Base-by-base conservation (phyloP, 257 asterid genomes). In the Jacaranda mimosifolia region DNA sequence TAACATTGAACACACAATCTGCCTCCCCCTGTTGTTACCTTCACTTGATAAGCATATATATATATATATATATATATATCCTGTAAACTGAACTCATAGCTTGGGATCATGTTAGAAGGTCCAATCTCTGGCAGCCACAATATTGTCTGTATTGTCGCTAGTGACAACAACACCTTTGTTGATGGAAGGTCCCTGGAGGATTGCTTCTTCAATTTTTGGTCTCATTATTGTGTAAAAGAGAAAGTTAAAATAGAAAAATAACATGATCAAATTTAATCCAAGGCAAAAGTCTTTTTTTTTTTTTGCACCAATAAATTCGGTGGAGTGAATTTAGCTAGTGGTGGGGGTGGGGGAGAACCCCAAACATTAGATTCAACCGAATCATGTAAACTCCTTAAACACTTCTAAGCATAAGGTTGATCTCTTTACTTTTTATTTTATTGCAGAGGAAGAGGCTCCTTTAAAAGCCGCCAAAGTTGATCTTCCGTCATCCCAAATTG, bases 391-490 rank as follows among this genome's bases (percentile, higher is more conserved):
- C 32, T 26, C 32, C 32, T 26, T 26, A 26, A 26, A 26, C 32
- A 26, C 32, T 26, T 26, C 32, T 38, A 35, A 13, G 40, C 46
- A 8, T 63, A 38, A 60, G n/a, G 70, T 63, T 85, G 83, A 79
- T 68, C 57, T 55, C 17, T 17, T 32, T 11, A 6, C 26, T 17
- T 40, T 10, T 42, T 60, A 21, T 46, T 68, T 57, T 77, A 46
- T 77, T 82, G 76, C 86, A 92, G 98, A 92, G 46, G 96, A 91
- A 42, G 98, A 91, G 18, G 77, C 81, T 57, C 87, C 92, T 57
- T 78, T 92, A 11, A 94, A 94, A 86, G 70, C 89, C 68, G 85
- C 96, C 74, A 94, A 91, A 87, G 85, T 91, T 76, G 98, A 89
- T 66, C 72, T 75, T 65, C 84, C 87, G 8, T 35, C 95, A 18